Base-by-base conservation (phyloP, 176 grass and related monocot genomes). In the Oryza coarctata region DNA sequence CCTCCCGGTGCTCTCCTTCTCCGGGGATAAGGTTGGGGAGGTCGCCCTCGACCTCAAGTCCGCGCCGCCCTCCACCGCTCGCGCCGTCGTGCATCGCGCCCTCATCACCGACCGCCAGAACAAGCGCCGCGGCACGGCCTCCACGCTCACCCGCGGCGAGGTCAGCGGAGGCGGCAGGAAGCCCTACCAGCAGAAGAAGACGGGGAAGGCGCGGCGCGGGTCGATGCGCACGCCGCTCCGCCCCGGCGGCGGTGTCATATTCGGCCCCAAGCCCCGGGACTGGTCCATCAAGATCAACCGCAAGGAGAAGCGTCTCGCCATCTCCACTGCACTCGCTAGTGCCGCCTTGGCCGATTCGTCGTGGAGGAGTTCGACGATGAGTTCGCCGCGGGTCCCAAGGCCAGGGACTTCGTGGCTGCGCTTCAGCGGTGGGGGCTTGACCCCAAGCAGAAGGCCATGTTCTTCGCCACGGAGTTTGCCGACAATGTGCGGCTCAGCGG, bases 231-330 rank as follows among this genome's bases (percentile, higher is more conserved):
- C 96, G 38, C 96, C 93, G 63, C 96, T 99, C 41, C 96, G 96
- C 62, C 96, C 96, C 1, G 96, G 96, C 5, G 96, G 96, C 0
- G 96, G 96, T 10, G 90, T 99, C 87, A 78, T 95, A 36, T 99
- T 95, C 78, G 96, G 96, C 26, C 96, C 96, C 87, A 99, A 95
- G 84, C 96, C 96, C 44, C 84, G 91, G 3, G 96, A 99, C 79
- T 99, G 96, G 96, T 88, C 93, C 89, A 93, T 99, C 82, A 99
- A 99, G 83, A 99, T 99, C 89, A 99, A 99, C 89, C 90, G 93
- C 79, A 99, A 95, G 89, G 96, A 95, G 96, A 99, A 99, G 89
- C 91, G 87, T 17, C 93, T 99, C 10, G 93, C 96, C 77, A 91
- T 99, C 64, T 95, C 93, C 75, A 95, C 96, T 3, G 93, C 96